Evolutionary conservation across 805 yeast species (phyloP), one percentile per base, ranked within the genome.

Genomic region (Phaffomyces opuntiae): DNA sequence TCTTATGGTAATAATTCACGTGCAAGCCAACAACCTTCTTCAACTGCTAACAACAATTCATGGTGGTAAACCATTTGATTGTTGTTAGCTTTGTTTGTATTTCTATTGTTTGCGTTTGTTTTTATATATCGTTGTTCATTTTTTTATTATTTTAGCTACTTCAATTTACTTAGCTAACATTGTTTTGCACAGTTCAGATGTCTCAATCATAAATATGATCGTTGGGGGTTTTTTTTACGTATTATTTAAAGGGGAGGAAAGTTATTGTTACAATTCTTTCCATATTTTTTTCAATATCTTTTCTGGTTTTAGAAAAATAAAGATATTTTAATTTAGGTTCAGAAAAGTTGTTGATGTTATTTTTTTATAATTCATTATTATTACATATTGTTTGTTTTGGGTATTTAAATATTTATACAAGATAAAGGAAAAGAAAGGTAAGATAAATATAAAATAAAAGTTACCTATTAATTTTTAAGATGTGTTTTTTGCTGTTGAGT

Each of bases 1-100:
- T 45, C 52, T 38, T 54, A 49, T 40, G 60, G 60, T 50, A 59
- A 56, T 11, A 29, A 29, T 51, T 57, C 49, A 49, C 44, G 44
- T 36, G 33, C 48, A 41, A 53, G 49, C 41, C 54, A 29, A 47
- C 49, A 29, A 47, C 49, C 42, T 44, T 44, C 45, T 38, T 47
- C 53, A 46, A 52, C 53, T 45, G 25, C 48, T 24, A 45, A 27
- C 36, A 27, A 27, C 39, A 38, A 34, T 37, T 32, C 51, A 32
- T 45, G 49, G 51, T 42, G 46, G 50, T 47, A 29, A 40, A 4
- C 21, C 21, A 5, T 24, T 16, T 34, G 8, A 9, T 7, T 11
- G 3, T 9, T 13, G 36, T 16, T 27, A 34, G 13, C n/a, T 33
- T n/a, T 37, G 37, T 36, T 36, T 32, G 29, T 27, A 26, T 21